Evolutionary conservation across 2,329 filamentous ascomycete species (phyloP), one percentile per base, ranked within the genome.

Genomic region (Saccharata proteae): DNA sequence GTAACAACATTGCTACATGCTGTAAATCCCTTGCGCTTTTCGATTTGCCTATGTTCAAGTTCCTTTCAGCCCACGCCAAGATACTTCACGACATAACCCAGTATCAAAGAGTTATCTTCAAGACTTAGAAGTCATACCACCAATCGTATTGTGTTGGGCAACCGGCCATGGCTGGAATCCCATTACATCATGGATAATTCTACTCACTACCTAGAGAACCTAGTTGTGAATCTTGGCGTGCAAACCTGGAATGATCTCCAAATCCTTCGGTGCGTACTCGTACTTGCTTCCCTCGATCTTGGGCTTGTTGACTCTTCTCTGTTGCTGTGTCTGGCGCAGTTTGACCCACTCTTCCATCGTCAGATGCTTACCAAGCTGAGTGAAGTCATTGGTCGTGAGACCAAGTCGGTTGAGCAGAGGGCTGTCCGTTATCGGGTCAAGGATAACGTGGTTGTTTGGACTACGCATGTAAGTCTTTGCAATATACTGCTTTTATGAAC

Each of bases 341-440:
- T 50, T 55, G 6, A 62, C 58, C 58, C 59, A 63, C 35, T 63
- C 44, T 32, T 59, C 58, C 53, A 63, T 58, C 3, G 59, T 64
- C 5, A 65, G 46, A 24, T 56, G 48, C 40, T 59, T 51, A 11
- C 41, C 43, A 5, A 49, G 26, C 19, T 40, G 38, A 2, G 47
- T 49, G 23, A 49, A 48, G 3, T 42, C 39, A 28, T 49, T 49
- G 4, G 39, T 21, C 35, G 42, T 46, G 6, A 58, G 41, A 1
- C 53, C 54, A 11, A 49, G 40, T 22, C 45, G 39, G 26, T 57
- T 38, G 28, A 59, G 35, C 7, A 58, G 42, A 2, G 51, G 52
- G 25, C 45, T 51, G 34, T 58, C 47, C 16, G 47, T 44, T 26
- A 67, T 52, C 0, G 54, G 52, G 18, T 55, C 42, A 14, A 59